Base-by-base conservation (phyloP, 2,329 filamentous ascomycete species). In the Sporothrix mexicana region DNA sequence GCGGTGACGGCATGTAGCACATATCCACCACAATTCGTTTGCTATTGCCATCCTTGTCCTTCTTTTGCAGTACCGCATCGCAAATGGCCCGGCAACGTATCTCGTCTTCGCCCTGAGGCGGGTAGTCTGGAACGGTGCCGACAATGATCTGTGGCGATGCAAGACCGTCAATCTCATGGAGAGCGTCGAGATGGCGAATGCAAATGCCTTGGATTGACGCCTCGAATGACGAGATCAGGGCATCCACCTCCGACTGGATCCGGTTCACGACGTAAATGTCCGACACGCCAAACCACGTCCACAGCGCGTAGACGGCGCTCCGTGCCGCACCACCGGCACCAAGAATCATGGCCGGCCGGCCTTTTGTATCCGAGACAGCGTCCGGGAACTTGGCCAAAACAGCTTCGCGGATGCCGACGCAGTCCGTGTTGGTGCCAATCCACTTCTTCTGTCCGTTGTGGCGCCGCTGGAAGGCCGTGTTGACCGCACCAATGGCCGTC, bases 371-470 rank as follows among this genome's bases (percentile, higher is more conserved):
- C 1, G 45, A 4, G 8, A n/a, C 5, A 2, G 49, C 49, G 20
- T 53, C 66, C 7, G 66, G 66, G 23, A 53, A 68, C 23, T n/a
- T 23, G 3, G 45, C 45, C 47, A 68, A 12, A 13, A 68, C 23
- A 3, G 66, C 45, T 15, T 68, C 66, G 2, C 66, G 66, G 45
- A 68, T 55, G 47, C 66, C 66, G 13, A 68, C 49, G 15, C 66
- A 68, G 47, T 68, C 66, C 13, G 66, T 68, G 66, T 68, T 68
- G 47, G 66, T 41, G 15, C 66, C 66, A 55, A 68, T 53, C 45
- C 47, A 45, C 41, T 23, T 66, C 12, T 41, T 20, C 6, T 23
- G 41, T 2, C 61, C 61, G 41, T 13, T 13, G 9, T 13, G 10
- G 7, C 13, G 43, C 4, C 61, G 41, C 13, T 47, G 41, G 15